Conservation (phyloP, 1,139 yeast genomes). For the Geotrichum europaeum region DNA sequence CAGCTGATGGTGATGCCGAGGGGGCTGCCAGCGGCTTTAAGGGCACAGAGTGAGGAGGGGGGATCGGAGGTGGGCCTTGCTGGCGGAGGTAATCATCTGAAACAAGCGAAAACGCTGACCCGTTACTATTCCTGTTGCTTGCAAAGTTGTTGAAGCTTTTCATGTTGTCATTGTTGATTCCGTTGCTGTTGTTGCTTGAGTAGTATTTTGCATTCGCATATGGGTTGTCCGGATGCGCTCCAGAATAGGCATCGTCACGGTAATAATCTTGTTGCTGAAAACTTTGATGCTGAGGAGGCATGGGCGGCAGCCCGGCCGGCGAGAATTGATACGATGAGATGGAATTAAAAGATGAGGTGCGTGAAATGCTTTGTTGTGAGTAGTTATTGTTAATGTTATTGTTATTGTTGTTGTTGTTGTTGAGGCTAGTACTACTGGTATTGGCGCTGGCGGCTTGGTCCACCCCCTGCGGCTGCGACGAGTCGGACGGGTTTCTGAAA, state of each 20-base stretch:
- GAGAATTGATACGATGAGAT: background rate
- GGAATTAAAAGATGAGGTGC: background rate
- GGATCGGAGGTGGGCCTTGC: slow-evolving; percentile 26
- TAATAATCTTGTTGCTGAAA: background rate
- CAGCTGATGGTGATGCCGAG: background rate
- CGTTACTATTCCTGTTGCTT: background rate
- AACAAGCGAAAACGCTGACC: background rate
- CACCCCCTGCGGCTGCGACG: background rate
- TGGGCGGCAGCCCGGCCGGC: background rate
- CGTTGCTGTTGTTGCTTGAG: background rate
- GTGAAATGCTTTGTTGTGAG: background rate
- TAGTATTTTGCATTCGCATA: background rate
- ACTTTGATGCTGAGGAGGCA: background rate
- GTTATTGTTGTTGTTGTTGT: background rate
- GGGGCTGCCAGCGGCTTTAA: background rate
- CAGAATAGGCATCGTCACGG: background rate
- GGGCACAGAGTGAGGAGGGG: slow-evolving; percentile 29
- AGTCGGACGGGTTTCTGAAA: background rate
- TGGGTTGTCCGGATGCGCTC: background rate
- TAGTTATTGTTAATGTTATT: background rate
- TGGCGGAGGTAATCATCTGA: background rate
- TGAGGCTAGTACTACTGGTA: background rate
- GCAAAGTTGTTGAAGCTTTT: background rate
- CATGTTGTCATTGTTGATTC: background rate
- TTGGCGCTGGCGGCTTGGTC: background rate